These are phyloP conservation scores for Penium margaritaceum DNA, from an alignment of 139 green algal genomes.

Conservation along the genomic window DNA sequence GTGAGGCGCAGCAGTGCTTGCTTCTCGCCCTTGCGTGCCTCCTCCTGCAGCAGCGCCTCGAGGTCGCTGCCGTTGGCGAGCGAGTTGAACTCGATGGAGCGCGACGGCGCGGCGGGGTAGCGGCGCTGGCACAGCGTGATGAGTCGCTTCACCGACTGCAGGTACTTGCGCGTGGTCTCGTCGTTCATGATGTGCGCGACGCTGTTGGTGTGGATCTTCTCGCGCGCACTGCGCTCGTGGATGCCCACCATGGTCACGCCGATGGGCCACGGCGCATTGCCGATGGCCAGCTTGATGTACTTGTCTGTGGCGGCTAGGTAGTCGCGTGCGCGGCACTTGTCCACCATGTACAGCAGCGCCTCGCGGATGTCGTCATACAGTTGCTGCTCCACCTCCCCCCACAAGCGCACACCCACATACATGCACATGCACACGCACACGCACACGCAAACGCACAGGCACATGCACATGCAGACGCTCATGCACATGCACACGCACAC, in stretches of 20 bases:
- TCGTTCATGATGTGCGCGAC: slow-evolving; percentile 99
- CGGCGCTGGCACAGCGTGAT: slow-evolving; percentile 44
- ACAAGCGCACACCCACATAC: too few species aligned
- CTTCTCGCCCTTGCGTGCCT: too few species aligned
- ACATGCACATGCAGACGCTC: too few species aligned
- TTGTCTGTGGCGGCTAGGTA: slow-evolving; percentile 90
- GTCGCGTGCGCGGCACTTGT: slow-evolving; percentile 73
- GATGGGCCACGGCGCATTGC: slow-evolving; percentile 94
- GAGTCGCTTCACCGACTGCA: slow-evolving; percentile 52
- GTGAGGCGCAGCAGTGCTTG: too few species aligned
- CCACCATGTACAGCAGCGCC: slow-evolving; percentile 48
- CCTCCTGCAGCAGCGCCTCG: slow-evolving; percentile 27
- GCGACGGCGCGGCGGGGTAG: slow-evolving; percentile 43
- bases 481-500: too few species aligned
- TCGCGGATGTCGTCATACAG: slow-evolving; percentile 63
- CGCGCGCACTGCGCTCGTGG: slow-evolving; percentile 85
- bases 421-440: too few species aligned
- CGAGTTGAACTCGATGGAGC: slow-evolving; percentile 47
- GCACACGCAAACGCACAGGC: too few species aligned
- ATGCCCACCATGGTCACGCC: slow-evolving; percentile 84
- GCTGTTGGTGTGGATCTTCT: slow-evolving; percentile 82
- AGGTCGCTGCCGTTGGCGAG: slow-evolving; percentile 43
- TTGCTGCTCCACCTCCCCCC: too few species aligned
- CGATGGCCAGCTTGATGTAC: slow-evolving; percentile 89
- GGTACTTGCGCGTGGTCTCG: slow-evolving; percentile 89